These are phyloP conservation scores for Phlebopus sp. DNA, from an alignment of 1,284 basidiomycete species.

Conservation along the genomic window DNA sequence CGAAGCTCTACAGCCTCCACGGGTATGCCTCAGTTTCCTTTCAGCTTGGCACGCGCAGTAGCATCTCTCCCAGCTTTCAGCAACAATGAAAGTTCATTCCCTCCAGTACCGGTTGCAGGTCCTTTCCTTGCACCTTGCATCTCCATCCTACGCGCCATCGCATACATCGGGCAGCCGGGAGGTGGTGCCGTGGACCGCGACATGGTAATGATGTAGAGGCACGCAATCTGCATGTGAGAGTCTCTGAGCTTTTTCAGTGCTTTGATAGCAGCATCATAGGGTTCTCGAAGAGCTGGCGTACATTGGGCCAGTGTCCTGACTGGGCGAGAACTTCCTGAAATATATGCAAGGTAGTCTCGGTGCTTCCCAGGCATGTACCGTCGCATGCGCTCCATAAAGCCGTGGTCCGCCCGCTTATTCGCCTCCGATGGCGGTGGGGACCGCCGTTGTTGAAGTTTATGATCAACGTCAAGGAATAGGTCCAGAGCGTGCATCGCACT, in stretches of 20 bases:
- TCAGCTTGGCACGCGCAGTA: slow-evolving; percentile 64
- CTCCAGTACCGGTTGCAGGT: slow-evolving; percentile 81
- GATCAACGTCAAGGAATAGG: slow-evolving; percentile 81
- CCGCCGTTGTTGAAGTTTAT: slow-evolving; percentile 72
- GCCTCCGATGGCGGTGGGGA: slow-evolving; percentile 65
- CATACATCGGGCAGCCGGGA: slow-evolving; percentile 49
- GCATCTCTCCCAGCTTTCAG: slow-evolving; percentile 89
- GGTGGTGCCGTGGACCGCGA: slow-evolving; percentile 50
- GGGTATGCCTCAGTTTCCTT: slow-evolving; percentile 19
- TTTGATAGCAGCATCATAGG: slow-evolving; percentile 78
- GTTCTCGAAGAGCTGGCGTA: slow-evolving; percentile 56
- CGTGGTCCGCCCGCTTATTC: slow-evolving; percentile 61
- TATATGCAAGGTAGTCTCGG: slow-evolving; percentile 59
- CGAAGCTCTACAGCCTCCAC: background rate
- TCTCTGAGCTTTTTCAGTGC: slow-evolving; percentile 83
- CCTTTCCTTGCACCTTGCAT: slow-evolving; percentile 38
- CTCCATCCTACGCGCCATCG: slow-evolving; percentile 54
- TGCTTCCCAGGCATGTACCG: slow-evolving; percentile 81
- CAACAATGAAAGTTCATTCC: slow-evolving; percentile 76
- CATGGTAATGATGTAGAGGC: slow-evolving; percentile 81
- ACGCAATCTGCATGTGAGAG: slow-evolving; percentile 86
- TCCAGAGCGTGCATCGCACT: slow-evolving; percentile 83
- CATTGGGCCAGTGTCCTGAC: slow-evolving; percentile 58
- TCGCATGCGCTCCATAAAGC: slow-evolving; percentile 82
- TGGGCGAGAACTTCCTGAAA: slow-evolving; percentile 47